Base-by-base conservation (phyloP, 2,329 filamentous ascomycete genomes). In the Pseudogymnoascus sp. region DNA sequence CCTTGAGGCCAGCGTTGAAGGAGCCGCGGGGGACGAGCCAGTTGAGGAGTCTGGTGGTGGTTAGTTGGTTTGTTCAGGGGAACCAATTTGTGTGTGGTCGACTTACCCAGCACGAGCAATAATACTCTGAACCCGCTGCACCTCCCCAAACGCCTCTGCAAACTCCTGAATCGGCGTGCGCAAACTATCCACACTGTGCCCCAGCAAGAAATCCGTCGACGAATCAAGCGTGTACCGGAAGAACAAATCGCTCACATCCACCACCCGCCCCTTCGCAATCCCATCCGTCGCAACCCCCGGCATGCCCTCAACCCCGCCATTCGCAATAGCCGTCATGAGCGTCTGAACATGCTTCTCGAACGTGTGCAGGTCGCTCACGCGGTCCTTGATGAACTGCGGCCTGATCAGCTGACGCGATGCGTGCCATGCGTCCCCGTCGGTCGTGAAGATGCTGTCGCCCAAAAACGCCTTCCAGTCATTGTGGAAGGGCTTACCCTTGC, bases 191-290 rank as follows among this genome's bases (percentile, higher is more conserved):
- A 92, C 87, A 65, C 89, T 89, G 65, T 86, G 80, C 3, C 92
- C 92, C 2, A 96, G 83, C 29, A 97, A 77, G 72, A 96, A 96
- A 68, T 95, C 89, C 0, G 92, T 96, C 1, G 90, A 86, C 6
- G 90, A 87, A 74, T 96, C 92, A 29, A 97, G 81, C 0, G 91
- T 92, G 70, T 87, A 88, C n/a, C 90, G 82, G 78, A 91, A 95
- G 75, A 96, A 88, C 62, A 96, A 78, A 65, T 92, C 84, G 66
- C 85, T 82, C 7, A 93, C 83, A 68, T 95, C 85, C 31, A 93
- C 78, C 8, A 83, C 79, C 58, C 77, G 78, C 74, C 89, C 74
- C 76, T 87, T 78, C 81, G 87, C 72, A 78, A 78, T 61, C 76
- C 70, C 77, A 83, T 65, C 81, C 76, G 72, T 89, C 85, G 70